A percentile compares a stretch with the other conserved stretches of the same genome.
phyloP scores from a whole-genome alignment of 768 basidiomycete genomes.

The Terana coerulea region DNA sequence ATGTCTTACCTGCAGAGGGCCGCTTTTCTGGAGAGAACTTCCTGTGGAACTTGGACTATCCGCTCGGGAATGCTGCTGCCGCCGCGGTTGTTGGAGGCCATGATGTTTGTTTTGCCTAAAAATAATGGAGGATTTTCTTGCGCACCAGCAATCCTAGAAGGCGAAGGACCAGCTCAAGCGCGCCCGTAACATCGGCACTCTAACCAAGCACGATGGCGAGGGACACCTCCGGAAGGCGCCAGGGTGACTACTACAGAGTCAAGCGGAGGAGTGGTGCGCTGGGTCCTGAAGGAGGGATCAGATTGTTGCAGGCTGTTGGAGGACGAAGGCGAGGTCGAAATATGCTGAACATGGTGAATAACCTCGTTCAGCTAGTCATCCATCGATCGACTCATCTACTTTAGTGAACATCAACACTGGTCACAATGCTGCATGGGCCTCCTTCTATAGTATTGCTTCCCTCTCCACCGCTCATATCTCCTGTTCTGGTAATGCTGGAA shows the following conservation, averaged over 20 bases:
- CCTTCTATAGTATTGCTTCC: no score
- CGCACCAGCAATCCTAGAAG: slow-evolving; percentile 86
- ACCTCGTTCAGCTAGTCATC: no score
- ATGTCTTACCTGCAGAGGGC: slow-evolving; percentile 84
- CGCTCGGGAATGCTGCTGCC: slow-evolving; percentile 93
- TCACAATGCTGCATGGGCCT: no score
- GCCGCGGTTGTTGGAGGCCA: no score
- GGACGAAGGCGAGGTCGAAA: slow-evolving; percentile 83
- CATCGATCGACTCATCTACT: slow-evolving; percentile 2
- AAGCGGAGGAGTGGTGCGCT: slow-evolving; percentile 96
- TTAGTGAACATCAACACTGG: no score
- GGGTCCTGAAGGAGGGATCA: slow-evolving; percentile 93
- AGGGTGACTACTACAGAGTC: slow-evolving; percentile 85
- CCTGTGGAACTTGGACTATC: slow-evolving; percentile 84
- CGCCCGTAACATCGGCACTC: slow-evolving; percentile 81
- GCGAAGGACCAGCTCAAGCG: slow-evolving; percentile 93
- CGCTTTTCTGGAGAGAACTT: slow-evolving; percentile 82
- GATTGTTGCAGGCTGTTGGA: slow-evolving; percentile 88
- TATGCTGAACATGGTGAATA: slow-evolving; percentile 92
- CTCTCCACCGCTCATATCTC: no score
- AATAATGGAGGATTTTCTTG: slow-evolving; percentile 90
- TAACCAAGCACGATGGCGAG: slow-evolving; percentile 92
- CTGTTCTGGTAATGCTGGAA: no score
- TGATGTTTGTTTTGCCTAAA: slow-evolving; percentile 92
- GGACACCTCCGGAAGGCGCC: slow-evolving; percentile 88